These are phyloP conservation scores for Aspergillus puulaauensis DNA, from an alignment of 2,329 filamentous ascomycete genomes.

Conservation along the genomic window DNA sequence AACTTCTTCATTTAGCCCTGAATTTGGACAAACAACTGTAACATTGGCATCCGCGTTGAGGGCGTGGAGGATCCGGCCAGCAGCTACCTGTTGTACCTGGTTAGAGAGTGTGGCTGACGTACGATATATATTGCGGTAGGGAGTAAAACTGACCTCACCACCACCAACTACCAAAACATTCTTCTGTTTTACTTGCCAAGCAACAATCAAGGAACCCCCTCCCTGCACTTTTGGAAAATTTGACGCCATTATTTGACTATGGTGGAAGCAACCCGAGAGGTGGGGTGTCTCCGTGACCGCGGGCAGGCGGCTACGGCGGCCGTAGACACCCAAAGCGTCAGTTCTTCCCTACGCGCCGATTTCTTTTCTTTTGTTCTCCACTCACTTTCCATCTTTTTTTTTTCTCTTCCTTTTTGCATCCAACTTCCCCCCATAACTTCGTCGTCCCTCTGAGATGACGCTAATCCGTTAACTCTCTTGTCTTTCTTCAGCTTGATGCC, in stretches of 20 bases:
- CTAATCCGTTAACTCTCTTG: neutral
- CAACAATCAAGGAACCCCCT: constrained; percentile 88
- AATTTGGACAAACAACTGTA: constrained; percentile 75
- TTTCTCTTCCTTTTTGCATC: constrained; percentile 14
- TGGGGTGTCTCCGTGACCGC: neutral
- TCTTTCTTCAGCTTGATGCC: constrained; percentile 10
- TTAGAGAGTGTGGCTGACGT: neutral
- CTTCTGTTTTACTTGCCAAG: constrained; percentile 92
- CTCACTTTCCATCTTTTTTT: constrained; percentile 14
- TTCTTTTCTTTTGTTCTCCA: constrained; percentile 16
- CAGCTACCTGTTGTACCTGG: constrained; percentile 69
- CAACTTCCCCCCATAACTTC: neutral
- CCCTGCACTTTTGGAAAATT: constrained; percentile 79
- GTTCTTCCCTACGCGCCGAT: neutral
- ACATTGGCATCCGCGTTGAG: constrained; percentile 94
- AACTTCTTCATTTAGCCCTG: constrained; percentile 85
- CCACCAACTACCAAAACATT: constrained; percentile 90
- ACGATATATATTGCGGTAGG: constrained; percentile 11
- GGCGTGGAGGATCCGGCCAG: constrained; percentile 87
- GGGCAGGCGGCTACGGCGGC: neutral
- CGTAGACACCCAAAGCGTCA: constrained; percentile 13
- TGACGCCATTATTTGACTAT: constrained; percentile 41
- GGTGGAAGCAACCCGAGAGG: neutral
- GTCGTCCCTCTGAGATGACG: constrained; percentile 16
- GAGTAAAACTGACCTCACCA: constrained; percentile 69